Base-by-base conservation (phyloP, 2,329 filamentous ascomycete species). In the Myotisia sp. region DNA sequence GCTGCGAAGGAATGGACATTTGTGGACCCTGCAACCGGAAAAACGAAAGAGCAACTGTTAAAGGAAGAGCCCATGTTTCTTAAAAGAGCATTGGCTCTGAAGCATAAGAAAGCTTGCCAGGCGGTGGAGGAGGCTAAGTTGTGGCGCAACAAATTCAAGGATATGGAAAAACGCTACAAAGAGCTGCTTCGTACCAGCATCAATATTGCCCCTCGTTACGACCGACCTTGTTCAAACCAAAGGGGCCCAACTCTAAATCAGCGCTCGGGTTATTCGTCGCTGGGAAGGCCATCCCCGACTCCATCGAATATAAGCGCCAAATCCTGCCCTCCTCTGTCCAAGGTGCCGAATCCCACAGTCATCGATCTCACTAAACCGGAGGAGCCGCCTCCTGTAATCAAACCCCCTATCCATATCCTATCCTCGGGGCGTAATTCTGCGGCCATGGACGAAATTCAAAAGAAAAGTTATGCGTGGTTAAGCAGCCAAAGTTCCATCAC, bases 381-480 rank as follows among this genome's bases (percentile, higher is more conserved):
- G 7, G 20, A 29, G 10, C 22, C 6, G 14, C n/a, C 14, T 6
- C 3, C 18, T 8, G 7, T n/a, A 26, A 26, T 10, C 7, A 26
- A 13, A 33, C 16, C 27, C 14, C 21, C 12, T 17, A 33, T 20
- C 4, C 21, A 30, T 19, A 7, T 22, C 9, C 14, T 30, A 14
- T 7, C 17, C 8, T 6, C 29, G 14, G 23, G 30, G 18, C 22
- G 19, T 32, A 29, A 30, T 10, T 33, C 30, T 18, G 18, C 43
- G 12, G 44, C 52, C 18, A 44, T 47, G n/a, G 41, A 39, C 6
- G 38, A 44, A 4, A 41, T 56, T 33, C 48, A 44, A 29, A 46
- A 43, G 17, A 58, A 56, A 31, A 40, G 46, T 17, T 54, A 55
- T 32, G 17, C 30, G 9, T 57, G 53, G 54, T 45, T 57, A 4